Conservation (phyloP, 2,329 filamentous ascomycete genomes). For the Alternaria angustiovoidea region DNA sequence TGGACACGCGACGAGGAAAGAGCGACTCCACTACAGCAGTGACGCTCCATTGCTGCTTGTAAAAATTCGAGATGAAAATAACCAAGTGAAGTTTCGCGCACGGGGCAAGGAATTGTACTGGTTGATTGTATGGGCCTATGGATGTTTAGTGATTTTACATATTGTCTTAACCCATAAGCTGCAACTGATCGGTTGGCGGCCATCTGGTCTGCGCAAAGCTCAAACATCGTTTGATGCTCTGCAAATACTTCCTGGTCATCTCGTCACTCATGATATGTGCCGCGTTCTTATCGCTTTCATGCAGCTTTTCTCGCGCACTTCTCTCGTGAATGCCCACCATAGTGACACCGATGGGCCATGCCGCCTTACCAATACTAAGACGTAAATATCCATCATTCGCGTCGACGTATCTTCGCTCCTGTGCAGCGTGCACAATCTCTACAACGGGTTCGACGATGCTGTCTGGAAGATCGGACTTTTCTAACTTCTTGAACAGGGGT, state of each 20-base stretch:
- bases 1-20: slow-evolving; percentile 29
- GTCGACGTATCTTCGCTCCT: slow-evolving; percentile 91
- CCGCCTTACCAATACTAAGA: slow-evolving; percentile 93
- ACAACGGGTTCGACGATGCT: slow-evolving; percentile 82
- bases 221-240: slow-evolving; percentile 96
- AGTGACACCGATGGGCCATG: slow-evolving; percentile 98
- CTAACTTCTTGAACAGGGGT: slow-evolving; percentile 89
- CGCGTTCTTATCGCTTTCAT: slow-evolving; percentile 76
- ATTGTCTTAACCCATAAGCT: slow-evolving; percentile 81
- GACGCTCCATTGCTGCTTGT: neutral
- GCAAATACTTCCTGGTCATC: slow-evolving; percentile 91
- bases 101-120: neutral
- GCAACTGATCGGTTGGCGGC: slow-evolving; percentile 90
- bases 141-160: neutral
- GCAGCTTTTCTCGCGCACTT: slow-evolving; percentile 92
- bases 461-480: slow-evolving; percentile 80
- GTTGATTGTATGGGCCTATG: neutral
- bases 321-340: slow-evolving; percentile 99
- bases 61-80: neutral
- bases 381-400: slow-evolving; percentile 95
- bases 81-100: neutral
- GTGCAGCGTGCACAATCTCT: slow-evolving; percentile 90
- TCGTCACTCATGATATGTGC: slow-evolving; percentile 98
- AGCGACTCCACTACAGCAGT: neutral
- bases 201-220: slow-evolving; percentile 97